Conservation (phyloP, 352 stramenopile genomes). For the Peronospora tabacina region DNA sequence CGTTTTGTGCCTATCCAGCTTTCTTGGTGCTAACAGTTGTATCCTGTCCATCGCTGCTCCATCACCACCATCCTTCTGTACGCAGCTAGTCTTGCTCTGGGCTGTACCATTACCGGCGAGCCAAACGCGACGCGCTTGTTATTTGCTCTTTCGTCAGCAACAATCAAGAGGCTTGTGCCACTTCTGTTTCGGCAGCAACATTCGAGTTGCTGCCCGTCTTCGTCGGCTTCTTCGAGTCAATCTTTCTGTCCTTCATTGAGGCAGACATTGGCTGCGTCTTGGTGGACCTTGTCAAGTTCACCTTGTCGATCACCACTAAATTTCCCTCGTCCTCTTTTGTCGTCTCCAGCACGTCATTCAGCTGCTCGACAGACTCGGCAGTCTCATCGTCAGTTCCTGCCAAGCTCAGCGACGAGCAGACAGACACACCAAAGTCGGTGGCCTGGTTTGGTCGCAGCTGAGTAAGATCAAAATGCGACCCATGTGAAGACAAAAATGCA, state of each 20-base stretch:
- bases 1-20: background rate
- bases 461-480: constrained; percentile 70
- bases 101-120: background rate
- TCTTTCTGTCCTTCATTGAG: constrained; percentile 21
- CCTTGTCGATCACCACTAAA: constrained; percentile 8
- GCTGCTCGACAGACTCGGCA: constrained; percentile 27
- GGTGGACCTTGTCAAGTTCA: constrained; percentile 7
- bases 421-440: constrained; percentile 56
- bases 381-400: constrained; percentile 22
- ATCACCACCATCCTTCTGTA: background rate
- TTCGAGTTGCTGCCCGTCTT: constrained; percentile 21
- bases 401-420: constrained; percentile 55
- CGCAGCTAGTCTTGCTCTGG: constrained; percentile 14
- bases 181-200: constrained; percentile 11
- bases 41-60: background rate
- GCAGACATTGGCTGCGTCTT: constrained; percentile 24
- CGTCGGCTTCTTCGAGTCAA: constrained; percentile 20
- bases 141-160: background rate
- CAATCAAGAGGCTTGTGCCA: constrained; percentile 17
- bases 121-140: background rate
- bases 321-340: constrained; percentile 8
- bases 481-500: constrained; percentile 37
- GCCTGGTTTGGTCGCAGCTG: constrained; percentile 57
- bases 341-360: constrained; percentile 20
- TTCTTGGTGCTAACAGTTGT: background rate